Conservation (phyloP, 371 early-diverging fungal genomes). For the Haplosporangium sp. region DNA sequence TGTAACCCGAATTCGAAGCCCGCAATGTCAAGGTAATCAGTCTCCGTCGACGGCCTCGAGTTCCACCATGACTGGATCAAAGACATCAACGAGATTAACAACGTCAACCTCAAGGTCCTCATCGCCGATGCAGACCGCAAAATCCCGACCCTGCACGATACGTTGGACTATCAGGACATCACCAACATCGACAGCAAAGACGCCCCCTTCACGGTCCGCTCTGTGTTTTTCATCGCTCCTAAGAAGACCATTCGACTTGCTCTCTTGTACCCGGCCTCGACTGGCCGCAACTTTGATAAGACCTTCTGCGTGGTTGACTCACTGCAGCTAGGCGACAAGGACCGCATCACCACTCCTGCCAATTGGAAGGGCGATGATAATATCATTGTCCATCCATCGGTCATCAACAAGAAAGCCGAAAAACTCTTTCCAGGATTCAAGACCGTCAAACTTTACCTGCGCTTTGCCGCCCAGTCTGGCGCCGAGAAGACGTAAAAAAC, state of each 20-base stretch:
- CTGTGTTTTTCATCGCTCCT: conserved; percentile 95
- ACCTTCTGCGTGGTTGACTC: conserved; percentile 93
- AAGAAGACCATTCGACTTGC: conserved; percentile 90
- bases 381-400: conserved; percentile 91
- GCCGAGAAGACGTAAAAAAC: conserved; percentile 12
- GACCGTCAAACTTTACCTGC: conserved; percentile 88
- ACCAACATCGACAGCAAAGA: conserved; percentile 91
- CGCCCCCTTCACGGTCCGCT: conserved; percentile 93
- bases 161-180: conserved; percentile 94
- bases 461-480: conserved; percentile 69
- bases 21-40: conserved; percentile 94
- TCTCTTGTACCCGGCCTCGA: conserved; percentile 90
- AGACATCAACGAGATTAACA: conserved; percentile 90
- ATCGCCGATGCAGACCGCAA: conserved; percentile 90
- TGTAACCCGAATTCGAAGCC: conserved; percentile 78
- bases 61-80: conserved; percentile 89
- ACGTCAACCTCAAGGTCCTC: conserved; percentile 85
- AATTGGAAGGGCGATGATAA: conserved; percentile 92
- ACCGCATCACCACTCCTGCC: conserved; percentile 93
- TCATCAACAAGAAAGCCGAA: conserved; percentile 85
- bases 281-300: conserved; percentile 97
- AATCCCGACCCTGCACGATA: conserved; percentile 90
- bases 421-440: conserved; percentile 85
- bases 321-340: conserved; percentile 87
- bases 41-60: conserved; percentile 86